Evolutionary conservation across 2,329 filamentous ascomycete genomes (phyloP), one percentile per base, ranked within the genome.

Genomic region (Alternaria burnsii): DNA sequence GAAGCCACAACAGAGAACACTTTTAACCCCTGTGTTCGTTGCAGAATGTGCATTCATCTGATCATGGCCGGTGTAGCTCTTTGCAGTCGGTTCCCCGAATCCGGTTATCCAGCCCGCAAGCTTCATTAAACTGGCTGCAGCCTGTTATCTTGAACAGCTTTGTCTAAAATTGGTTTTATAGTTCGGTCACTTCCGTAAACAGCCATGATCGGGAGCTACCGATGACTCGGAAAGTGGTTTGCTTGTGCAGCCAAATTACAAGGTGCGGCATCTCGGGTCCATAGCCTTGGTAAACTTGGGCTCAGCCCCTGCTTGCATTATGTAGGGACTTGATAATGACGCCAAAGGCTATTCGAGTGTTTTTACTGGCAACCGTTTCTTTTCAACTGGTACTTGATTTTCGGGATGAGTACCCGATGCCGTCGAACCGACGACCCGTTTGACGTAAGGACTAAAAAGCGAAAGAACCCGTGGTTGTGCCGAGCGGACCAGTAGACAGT

Each of bases 221-320:
- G 63, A 65, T 57, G 59, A 52, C 57, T 54, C 57, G 67, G 66
- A 59, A 61, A 52, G 51, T 61, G 62, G 56, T 43, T 58, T 69
- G 58, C 52, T 64, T 66, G 61, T 57, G 56, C 38, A 52, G 62
- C 65, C 62, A 61, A 47, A 57, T 48, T 40, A 24, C 26, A 52
- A 57, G 55, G 60, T 66, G 58, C 65, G 66, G 61, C 32, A 63
- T 68, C 56, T 52, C 52, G 42, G 48, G 50, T 50, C 44, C 62
- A 61, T 58, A 55, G 63, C 44, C 46, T 52, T 63, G 41, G 41
- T 47, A 32, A 42, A 46, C 30, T 51, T 40, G 52, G 18, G 51
- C 53, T 24, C 44, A 50, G 34, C 56, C 53, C 56, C 62, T 62
- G 56, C 34, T 36, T 26, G 50, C 24, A 34, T 36, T 32, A 9